These are phyloP conservation scores for Tubosaeta brunneosetosa DNA, from an alignment of 768 basidiomycete species.

Conservation along the genomic window DNA sequence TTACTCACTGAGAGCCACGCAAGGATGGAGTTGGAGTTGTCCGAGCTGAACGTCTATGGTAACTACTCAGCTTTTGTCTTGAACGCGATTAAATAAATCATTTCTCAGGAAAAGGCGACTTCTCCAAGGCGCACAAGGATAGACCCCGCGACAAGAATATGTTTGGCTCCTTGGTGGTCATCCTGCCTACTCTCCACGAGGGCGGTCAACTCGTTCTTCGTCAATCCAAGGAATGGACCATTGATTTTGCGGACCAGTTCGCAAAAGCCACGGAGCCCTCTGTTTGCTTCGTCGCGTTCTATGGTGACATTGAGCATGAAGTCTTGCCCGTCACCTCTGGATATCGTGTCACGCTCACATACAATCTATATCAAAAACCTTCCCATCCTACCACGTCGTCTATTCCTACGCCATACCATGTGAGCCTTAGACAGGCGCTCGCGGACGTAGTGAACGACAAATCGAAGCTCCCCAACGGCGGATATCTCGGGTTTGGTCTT, in stretches of 20 bases:
- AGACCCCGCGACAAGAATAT: conserved; percentile 37
- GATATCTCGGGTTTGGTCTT: conserved; percentile 11
- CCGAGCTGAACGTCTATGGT: conserved; percentile 48
- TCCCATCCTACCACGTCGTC: background rate
- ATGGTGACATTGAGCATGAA: too few species aligned
- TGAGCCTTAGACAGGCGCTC: background rate
- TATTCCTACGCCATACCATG: background rate
- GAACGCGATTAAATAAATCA: too few species aligned
- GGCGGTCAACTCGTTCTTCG: conserved; percentile 42
- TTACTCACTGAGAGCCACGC: conserved; percentile 25
- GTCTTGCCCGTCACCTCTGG: too few species aligned
- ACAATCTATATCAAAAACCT: conserved; percentile 28
- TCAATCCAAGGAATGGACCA: conserved; percentile 31
- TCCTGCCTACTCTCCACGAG: conserved; percentile 42
- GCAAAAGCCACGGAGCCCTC: too few species aligned
- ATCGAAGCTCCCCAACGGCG: conserved; percentile 1
- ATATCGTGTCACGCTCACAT: conserved; percentile 27
- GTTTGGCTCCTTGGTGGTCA: conserved; percentile 49
- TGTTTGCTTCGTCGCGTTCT: too few species aligned
- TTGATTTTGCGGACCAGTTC: conserved; percentile 29
- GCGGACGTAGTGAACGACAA: background rate
- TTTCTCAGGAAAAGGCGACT: conserved; percentile 32
- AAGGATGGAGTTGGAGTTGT: conserved; percentile 27
- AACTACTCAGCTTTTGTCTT: conserved; percentile 6
- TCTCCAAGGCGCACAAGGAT: conserved; percentile 50